Percentiles rank a stretch among this genome's conserved stretches.
These are phyloP conservation scores for Cyclocybe aegerita DNA, from an alignment of 768 basidiomycete genomes.

Conservation along the genomic window DNA sequence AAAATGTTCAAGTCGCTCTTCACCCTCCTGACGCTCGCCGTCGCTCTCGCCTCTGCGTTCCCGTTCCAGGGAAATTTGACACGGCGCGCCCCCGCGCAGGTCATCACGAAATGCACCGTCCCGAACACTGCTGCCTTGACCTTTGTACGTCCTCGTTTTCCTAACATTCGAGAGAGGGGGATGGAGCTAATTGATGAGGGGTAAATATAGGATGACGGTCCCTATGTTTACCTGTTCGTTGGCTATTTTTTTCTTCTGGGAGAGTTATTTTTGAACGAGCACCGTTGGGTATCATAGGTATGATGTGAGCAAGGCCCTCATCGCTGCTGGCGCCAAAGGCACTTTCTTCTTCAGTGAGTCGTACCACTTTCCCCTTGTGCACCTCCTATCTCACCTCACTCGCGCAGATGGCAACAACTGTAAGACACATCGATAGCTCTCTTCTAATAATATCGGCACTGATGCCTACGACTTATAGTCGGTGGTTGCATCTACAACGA, in stretches of 20 bases:
- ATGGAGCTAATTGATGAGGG: not conserved
- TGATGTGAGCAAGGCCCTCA: conserved; percentile 31
- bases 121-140: conserved; percentile 40
- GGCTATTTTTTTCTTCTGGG: not conserved
- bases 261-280: not conserved
- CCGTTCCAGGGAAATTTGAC: not conserved
- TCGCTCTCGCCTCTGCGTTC: conserved; percentile 1
- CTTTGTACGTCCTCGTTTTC: conserved; percentile 28
- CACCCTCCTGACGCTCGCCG: not conserved
- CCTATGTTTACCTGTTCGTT: conserved; percentile 34
- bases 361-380: conserved; percentile 37
- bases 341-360: conserved; percentile 44
- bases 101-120: conserved; percentile 33
- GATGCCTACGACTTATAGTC: not conserved
- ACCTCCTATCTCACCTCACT: conserved; percentile 4
- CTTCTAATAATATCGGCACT: not conserved
- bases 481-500: conserved; percentile 39
- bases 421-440: conserved; percentile 10
- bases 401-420: conserved; percentile 37
- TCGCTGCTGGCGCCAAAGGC: conserved; percentile 32
- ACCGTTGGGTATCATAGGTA: conserved; percentile 18
- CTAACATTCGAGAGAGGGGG: not conserved
- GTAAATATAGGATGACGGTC: conserved; percentile 39
- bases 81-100: conserved; percentile 25
- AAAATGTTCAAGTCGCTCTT: conserved; percentile 5